Conservation (phyloP, 2,329 filamentous ascomycete genomes). For the Magnaporthiopsis rhizophila region DNA sequence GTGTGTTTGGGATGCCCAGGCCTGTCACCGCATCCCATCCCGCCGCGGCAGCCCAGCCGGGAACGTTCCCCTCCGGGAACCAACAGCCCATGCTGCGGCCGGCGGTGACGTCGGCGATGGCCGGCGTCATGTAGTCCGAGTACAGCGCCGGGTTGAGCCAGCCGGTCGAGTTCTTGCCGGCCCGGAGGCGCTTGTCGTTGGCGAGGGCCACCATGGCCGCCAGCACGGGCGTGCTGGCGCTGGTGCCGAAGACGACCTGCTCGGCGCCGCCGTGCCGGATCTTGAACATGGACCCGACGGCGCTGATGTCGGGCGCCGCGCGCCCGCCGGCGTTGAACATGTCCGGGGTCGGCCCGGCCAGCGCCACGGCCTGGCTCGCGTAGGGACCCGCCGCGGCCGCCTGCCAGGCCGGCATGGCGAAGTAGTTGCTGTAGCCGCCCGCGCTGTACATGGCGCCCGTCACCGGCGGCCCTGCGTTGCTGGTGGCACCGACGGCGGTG, state of each 20-base stretch:
- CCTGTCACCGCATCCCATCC: constrained; percentile 45
- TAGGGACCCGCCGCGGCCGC: constrained; percentile 30
- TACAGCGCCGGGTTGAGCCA: constrained; percentile 47
- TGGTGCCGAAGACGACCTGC: constrained; percentile 32
- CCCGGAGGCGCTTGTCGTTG: constrained; percentile 43
- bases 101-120: constrained; percentile 32
- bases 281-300: constrained; percentile 49
- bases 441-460: constrained; percentile 36
- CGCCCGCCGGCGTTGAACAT: constrained; percentile 38
- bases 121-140: constrained; percentile 24
- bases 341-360: constrained; percentile 26
- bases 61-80: constrained; percentile 20
- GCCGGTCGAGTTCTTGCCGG: constrained; percentile 40
- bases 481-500: constrained; percentile 56
- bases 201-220: constrained; percentile 46
- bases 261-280: constrained; percentile 23
- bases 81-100: constrained; percentile 33
- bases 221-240: constrained; percentile 45
- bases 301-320: constrained; percentile 43
- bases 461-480: constrained; percentile 26
- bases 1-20: constrained; percentile 36
- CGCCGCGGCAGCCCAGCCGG: constrained; percentile 34
- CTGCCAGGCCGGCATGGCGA: constrained; percentile 38
- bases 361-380: constrained; percentile 27
- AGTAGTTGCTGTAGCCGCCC: constrained; percentile 47